These are phyloP conservation scores for Sporothrix globosa DNA, from an alignment of 2,329 filamentous ascomycete species.

Conservation along the genomic window DNA sequence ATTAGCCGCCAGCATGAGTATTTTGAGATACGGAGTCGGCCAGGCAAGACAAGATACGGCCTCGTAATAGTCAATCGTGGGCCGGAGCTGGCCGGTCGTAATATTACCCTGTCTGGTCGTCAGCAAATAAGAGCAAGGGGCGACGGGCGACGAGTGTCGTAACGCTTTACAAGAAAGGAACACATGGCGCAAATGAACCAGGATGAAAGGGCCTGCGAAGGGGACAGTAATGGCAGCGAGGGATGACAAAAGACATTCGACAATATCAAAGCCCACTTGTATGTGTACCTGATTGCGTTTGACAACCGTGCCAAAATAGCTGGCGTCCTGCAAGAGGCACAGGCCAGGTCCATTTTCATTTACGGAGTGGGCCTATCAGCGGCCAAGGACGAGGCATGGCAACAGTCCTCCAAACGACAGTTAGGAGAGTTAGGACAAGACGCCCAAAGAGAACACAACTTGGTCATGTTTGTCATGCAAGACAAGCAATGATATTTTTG, in stretches of 20 bases:
- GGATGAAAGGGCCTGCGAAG: background rate
- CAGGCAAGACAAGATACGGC: background rate
- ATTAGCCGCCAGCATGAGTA: slow-evolving; percentile 21
- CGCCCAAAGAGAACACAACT: slow-evolving; percentile 13
- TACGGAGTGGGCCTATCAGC: slow-evolving; percentile 28
- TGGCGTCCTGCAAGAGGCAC: slow-evolving; percentile 3
- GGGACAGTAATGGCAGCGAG: background rate
- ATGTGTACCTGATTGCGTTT: background rate
- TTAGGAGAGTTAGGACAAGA: background rate
- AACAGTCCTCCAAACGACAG: background rate
- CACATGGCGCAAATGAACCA: slow-evolving; percentile 3
- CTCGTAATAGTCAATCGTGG: slow-evolving; percentile 1
- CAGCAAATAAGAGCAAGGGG: background rate
- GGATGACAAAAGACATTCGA: background rate
- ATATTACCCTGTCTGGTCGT: slow-evolving; percentile 2
- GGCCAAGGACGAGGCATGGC: slow-evolving; percentile 12
- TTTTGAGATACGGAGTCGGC: background rate
- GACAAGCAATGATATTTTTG: background rate
- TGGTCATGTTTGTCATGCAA: slow-evolving; percentile 10
- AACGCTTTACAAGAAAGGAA: background rate
- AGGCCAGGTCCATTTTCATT: slow-evolving; percentile 17
- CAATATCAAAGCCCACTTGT: slow-evolving; percentile 10
- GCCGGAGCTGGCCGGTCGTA: slow-evolving; percentile 12
- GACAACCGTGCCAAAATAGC: slow-evolving; percentile 5
- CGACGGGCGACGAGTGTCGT: background rate